A percentile compares a stretch with the other conserved stretches of the same genome.
These are phyloP conservation scores for Myriosclerotinia curreyana DNA, from an alignment of 2,329 filamentous ascomycete species.

Conservation along the genomic window DNA sequence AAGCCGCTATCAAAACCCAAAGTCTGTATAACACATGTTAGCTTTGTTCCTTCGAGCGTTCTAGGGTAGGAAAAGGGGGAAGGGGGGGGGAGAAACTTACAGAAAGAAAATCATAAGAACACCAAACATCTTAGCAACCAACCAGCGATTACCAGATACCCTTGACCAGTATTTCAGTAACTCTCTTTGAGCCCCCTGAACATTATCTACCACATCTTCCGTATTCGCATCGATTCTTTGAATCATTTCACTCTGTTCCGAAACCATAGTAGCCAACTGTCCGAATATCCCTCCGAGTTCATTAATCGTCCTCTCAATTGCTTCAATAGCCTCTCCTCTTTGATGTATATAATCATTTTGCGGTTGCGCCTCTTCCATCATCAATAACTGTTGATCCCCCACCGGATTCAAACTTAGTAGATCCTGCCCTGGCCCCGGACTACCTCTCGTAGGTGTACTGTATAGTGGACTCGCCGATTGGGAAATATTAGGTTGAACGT, in stretches of 20 bases:
- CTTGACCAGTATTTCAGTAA: conserved; percentile 95
- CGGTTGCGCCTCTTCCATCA: conserved; percentile 89
- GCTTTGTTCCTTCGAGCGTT: not conserved
- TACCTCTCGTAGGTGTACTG: conserved; percentile 67
- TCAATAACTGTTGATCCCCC: conserved; percentile 81
- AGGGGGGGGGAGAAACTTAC: conserved; percentile 42
- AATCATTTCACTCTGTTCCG: conserved; percentile 96
- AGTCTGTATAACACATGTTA: conserved; percentile 28
- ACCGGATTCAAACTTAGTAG: conserved; percentile 80
- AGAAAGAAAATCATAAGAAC: conserved; percentile 94
- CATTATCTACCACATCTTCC: conserved; percentile 96
- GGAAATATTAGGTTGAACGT: conserved; percentile 63
- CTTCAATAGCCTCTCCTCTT: conserved; percentile 91
- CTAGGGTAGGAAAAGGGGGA: not conserved
- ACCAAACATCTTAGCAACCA: conserved; percentile 84
- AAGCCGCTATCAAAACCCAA: conserved; percentile 34
- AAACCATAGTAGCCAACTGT: conserved; percentile 93
- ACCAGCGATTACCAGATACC: conserved; percentile 91
- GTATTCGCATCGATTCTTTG: conserved; percentile 96
- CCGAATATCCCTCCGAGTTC: conserved; percentile 92
- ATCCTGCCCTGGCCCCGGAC: conserved; percentile 64
- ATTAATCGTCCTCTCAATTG: conserved; percentile 91
- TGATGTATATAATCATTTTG: conserved; percentile 89
- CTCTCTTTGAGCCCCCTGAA: conserved; percentile 93
- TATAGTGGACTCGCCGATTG: conserved; percentile 85